Conservation (phyloP, 192 early-diverging fungal species). For the Polychytrium aggregatum region DNA sequence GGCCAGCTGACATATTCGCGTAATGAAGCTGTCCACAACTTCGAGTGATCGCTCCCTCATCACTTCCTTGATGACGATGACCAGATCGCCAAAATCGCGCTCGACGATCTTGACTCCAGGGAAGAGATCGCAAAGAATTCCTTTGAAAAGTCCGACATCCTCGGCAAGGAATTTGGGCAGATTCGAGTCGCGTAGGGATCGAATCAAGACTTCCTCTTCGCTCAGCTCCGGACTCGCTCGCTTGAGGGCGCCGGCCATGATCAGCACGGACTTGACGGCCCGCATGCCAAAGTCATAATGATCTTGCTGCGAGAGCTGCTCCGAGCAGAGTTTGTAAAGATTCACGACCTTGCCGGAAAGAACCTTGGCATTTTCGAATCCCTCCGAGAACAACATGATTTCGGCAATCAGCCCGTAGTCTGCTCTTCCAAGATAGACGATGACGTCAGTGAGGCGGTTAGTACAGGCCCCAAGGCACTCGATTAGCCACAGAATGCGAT, state of each 20-base stretch:
- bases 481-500: too few species aligned
- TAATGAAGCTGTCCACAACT: slow-evolving; percentile 35
- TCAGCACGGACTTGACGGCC: slow-evolving; percentile 54
- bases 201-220: slow-evolving; percentile 45
- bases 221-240: slow-evolving; percentile 34
- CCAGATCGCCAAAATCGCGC: slow-evolving; percentile 35
- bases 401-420: slow-evolving; percentile 54
- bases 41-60: slow-evolving; percentile 31
- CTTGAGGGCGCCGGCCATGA: slow-evolving; percentile 51
- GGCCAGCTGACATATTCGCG: slow-evolving; percentile 41
- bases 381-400: slow-evolving; percentile 54
- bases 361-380: slow-evolving; percentile 45
- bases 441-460: too few species aligned
- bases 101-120: slow-evolving; percentile 38
- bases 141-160: slow-evolving; percentile 43
- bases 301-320: slow-evolving; percentile 54
- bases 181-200: slow-evolving; percentile 47
- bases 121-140: slow-evolving; percentile 45
- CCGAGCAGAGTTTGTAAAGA: slow-evolving; percentile 50
- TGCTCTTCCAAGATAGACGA: neutral
- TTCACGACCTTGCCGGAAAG: slow-evolving; percentile 51
- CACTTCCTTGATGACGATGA: slow-evolving; percentile 35
- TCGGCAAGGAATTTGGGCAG: slow-evolving; percentile 48
- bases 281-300: slow-evolving; percentile 58
- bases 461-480: too few species aligned